Evolutionary conservation across 768 basidiomycete genomes (phyloP).

Genomic region (Wakefieldia striispora): DNA sequence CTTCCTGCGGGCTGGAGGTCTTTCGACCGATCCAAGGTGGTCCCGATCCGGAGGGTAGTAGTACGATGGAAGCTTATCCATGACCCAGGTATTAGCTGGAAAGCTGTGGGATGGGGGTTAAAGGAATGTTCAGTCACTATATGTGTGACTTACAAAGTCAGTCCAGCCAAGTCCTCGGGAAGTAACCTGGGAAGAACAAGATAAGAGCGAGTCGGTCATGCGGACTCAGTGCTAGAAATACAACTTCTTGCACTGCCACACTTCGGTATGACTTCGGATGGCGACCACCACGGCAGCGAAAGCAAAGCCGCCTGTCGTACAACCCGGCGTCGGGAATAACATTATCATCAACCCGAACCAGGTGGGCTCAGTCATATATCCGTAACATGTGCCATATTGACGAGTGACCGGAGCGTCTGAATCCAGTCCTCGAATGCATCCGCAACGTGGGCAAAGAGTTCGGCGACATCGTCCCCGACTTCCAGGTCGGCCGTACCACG

Average conservation of each 20-base stretch:
- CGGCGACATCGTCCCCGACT: slow-evolving; percentile 91
- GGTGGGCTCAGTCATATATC: slow-evolving; percentile 28
- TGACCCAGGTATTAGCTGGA: slow-evolving; percentile 3
- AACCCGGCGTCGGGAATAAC: slow-evolving; percentile 62
- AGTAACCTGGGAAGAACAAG: neutral
- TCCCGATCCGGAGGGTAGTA: slow-evolving; percentile 4
- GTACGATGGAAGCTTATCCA: slow-evolving; percentile 31
- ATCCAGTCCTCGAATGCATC: slow-evolving; percentile 85
- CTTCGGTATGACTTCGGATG: slow-evolving; percentile 3
- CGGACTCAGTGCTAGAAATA: no score
- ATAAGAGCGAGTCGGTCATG: neutral
- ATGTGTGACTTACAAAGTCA: neutral
- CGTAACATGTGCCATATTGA: neutral
- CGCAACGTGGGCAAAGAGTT: slow-evolving; percentile 92
- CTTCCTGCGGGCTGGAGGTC: slow-evolving; percentile 9
- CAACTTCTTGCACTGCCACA: slow-evolving; percentile 11
- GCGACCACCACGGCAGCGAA: slow-evolving; percentile 2
- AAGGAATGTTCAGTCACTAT: neutral
- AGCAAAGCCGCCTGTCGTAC: slow-evolving; percentile 53
- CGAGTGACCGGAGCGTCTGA: slow-evolving; percentile 58
- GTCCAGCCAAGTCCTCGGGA: no score
- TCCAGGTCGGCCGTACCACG: slow-evolving; percentile 92
- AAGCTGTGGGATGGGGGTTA: neutral
- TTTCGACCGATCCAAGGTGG: slow-evolving; percentile 7
- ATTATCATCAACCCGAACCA: slow-evolving; percentile 64